Percentiles rank a stretch among this genome's conserved stretches.
These are phyloP conservation scores for Xylariaceae sp. DNA, from an alignment of 2,329 filamentous ascomycete species.

Conservation along the genomic window DNA sequence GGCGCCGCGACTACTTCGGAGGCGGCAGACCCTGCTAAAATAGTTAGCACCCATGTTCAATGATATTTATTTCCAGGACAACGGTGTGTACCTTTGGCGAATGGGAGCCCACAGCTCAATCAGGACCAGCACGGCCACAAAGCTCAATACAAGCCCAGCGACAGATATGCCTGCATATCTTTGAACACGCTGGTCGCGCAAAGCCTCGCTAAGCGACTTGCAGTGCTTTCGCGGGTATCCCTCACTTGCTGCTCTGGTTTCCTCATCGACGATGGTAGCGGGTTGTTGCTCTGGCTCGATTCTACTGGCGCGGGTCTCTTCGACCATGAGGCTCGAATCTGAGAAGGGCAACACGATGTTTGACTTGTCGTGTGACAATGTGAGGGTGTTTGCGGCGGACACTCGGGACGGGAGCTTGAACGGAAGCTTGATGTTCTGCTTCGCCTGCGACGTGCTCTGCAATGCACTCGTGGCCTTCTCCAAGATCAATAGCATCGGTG, in stretches of 20 bases:
- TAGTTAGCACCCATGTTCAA: conserved; percentile 8
- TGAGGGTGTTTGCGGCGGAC: no score
- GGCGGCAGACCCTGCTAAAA: conserved; percentile 12
- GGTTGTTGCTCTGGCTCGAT: conserved; percentile 17
- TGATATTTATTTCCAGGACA: not conserved
- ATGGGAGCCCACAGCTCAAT: conserved; percentile 19
- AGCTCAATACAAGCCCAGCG: conserved; percentile 16
- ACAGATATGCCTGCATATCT: conserved; percentile 23
- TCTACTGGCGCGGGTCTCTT: conserved; percentile 21
- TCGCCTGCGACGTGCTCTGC: no score
- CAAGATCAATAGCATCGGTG: conserved; percentile 5
- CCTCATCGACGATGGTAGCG: conserved; percentile 23
- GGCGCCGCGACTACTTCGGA: conserved; percentile 12
- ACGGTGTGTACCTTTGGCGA: conserved; percentile 16
- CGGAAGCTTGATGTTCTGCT: no score
- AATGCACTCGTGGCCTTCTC: not conserved
- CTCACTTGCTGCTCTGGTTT: conserved; percentile 24
- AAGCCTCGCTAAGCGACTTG: conserved; percentile 16
- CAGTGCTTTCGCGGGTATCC: conserved; percentile 21
- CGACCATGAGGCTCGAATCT: conserved; percentile 24
- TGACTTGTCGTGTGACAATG: no score
- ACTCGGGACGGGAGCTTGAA: no score
- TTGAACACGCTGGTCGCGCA: conserved; percentile 21
- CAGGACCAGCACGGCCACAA: conserved; percentile 16
- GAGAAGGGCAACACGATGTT: conserved; percentile 19